Conservation (phyloP, 1,139 yeast species). For the Yamadazyma triangularis region DNA sequence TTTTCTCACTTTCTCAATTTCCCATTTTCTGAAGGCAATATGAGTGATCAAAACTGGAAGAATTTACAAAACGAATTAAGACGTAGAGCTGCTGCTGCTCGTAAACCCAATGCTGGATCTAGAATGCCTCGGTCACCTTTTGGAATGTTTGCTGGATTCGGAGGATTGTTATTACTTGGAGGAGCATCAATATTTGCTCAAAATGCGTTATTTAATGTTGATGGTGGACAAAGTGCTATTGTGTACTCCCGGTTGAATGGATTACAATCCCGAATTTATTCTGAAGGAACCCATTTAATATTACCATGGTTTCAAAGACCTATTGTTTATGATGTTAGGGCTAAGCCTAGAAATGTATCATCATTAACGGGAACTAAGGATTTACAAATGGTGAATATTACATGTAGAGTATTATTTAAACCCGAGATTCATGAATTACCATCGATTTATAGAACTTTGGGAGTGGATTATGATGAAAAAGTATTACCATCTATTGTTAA, state of each 20-base stretch:
- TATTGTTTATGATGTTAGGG: conserved; percentile 88
- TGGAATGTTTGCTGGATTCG: conserved; percentile 70
- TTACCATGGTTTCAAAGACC: conserved; percentile 97
- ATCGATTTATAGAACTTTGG: conserved; percentile 82
- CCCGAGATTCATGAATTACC: conserved; percentile 82
- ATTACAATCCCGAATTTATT: conserved; percentile 76
- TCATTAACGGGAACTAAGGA: conserved; percentile 97
- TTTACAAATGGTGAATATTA: conserved; percentile 97
- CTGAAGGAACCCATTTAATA: conserved; percentile 93
- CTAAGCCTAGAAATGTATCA: conserved; percentile 96
- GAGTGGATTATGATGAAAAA: conserved; percentile 92
- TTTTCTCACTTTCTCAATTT: no score
- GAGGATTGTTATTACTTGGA: conserved; percentile 71
- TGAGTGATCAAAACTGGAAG: conserved; percentile 63
- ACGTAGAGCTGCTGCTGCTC: conserved; percentile 55
- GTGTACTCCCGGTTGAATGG: conserved; percentile 87
- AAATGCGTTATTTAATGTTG: conserved; percentile 86
- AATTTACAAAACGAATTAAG: conserved; percentile 62
- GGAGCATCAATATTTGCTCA: conserved; percentile 66
- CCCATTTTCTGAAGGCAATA: conserved; percentile 7
- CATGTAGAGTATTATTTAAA: conserved; percentile 92
- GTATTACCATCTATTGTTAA: conserved; percentile 95
- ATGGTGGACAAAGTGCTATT: conserved; percentile 99
- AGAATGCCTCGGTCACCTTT: conserved; percentile 26
- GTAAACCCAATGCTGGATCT: conserved; percentile 17